Percentiles rank a stretch among this genome's conserved stretches.
These are phyloP conservation scores for Claviceps capensis DNA, from an alignment of 2,329 filamentous ascomycete species.

Conservation along the genomic window DNA sequence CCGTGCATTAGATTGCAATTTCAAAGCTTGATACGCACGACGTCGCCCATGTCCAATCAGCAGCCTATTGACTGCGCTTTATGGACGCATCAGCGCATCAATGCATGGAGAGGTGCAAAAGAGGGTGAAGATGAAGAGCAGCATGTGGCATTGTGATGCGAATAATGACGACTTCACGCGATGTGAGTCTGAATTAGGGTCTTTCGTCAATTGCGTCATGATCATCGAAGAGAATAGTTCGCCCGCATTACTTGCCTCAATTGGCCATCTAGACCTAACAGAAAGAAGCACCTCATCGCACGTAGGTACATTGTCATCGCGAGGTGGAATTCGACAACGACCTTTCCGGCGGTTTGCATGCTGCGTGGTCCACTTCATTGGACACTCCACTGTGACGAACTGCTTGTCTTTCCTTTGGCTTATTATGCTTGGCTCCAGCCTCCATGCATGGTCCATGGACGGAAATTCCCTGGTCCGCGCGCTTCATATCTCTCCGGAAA, in stretches of 20 bases:
- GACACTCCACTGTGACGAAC: constrained; percentile 1
- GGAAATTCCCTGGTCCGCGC: not conserved
- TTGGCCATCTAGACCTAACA: not conserved
- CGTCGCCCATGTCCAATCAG: not conserved
- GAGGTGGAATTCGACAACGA: not conserved
- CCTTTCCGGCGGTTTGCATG: constrained; percentile 3
- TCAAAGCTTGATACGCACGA: not conserved
- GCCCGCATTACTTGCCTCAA: not conserved
- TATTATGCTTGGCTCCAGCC: not conserved
- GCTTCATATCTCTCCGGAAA: not conserved
- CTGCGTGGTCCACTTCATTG: constrained; percentile 1
- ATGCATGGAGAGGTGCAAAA: not conserved
- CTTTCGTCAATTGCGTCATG: not conserved
- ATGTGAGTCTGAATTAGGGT: not conserved
- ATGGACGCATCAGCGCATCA: not conserved
- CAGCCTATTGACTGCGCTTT: not conserved
- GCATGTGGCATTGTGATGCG: not conserved
- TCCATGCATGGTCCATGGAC: not conserved
- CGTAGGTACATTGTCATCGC: not conserved
- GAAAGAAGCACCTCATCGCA: not conserved
- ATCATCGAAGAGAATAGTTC: not conserved
- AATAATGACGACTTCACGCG: not conserved
- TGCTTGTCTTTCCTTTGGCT: not conserved
- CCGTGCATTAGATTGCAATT: not conserved
- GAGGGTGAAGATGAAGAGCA: not conserved